These are phyloP conservation scores for Annulohypoxylon maeteangense DNA, from an alignment of 495 filamentous ascomycete genomes.

Conservation along the genomic window DNA sequence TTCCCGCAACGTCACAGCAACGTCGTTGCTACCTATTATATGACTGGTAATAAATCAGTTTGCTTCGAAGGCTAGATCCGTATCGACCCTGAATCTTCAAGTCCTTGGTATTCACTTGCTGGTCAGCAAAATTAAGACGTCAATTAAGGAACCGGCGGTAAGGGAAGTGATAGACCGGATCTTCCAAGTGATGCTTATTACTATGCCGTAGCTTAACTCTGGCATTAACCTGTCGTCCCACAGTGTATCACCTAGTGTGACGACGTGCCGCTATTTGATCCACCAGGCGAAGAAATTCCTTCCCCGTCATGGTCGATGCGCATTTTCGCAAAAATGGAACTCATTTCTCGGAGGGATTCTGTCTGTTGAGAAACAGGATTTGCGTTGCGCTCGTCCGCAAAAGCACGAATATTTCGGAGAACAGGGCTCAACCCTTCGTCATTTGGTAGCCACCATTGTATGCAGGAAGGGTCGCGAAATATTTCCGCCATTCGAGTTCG, in stretches of 20 bases:
- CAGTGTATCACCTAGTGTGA: slow-evolving; percentile 16
- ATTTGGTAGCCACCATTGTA: slow-evolving; percentile 88
- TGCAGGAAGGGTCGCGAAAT: slow-evolving; percentile 73
- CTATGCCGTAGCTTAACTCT: not conserved
- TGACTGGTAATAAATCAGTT: slow-evolving; percentile 22
- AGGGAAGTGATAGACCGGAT: not conserved
- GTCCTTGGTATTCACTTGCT: not conserved
- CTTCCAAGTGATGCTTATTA: not conserved
- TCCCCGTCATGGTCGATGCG: slow-evolving; percentile 45
- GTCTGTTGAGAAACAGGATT: slow-evolving; percentile 69
- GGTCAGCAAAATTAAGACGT: not conserved
- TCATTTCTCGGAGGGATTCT: slow-evolving; percentile 79
- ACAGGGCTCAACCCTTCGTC: slow-evolving; percentile 77
- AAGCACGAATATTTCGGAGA: slow-evolving; percentile 77
- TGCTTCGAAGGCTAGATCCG: slow-evolving; percentile 5
- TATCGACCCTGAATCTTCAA: slow-evolving; percentile 15
- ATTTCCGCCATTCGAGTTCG: slow-evolving; percentile 76
- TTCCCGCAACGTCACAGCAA: slow-evolving; percentile 21
- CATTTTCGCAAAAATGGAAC: slow-evolving; percentile 70
- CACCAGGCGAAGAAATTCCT: slow-evolving; percentile 31
- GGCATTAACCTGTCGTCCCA: not conserved
- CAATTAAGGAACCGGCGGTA: not conserved
- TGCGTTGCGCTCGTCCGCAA: slow-evolving; percentile 76
- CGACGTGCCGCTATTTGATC: slow-evolving; percentile 35
- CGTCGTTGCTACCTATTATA: slow-evolving; percentile 24